Conservation (phyloP, 164 flowering plant species). For the Cinnamomum micranthum region DNA sequence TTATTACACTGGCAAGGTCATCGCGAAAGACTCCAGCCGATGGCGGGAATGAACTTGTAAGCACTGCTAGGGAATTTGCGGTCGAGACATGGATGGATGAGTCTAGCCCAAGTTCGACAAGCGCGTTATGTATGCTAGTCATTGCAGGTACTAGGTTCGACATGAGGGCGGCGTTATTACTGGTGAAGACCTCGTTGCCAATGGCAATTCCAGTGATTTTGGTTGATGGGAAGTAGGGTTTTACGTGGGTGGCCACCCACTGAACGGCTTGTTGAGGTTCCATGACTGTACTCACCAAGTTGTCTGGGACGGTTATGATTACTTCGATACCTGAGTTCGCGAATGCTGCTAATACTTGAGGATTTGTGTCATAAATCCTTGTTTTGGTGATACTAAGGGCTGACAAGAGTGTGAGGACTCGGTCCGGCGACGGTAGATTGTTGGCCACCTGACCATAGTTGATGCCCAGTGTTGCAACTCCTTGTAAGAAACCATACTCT, state of each 20-base stretch:
- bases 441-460: conserved; percentile 90
- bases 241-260: conserved; percentile 66
- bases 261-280: conserved; percentile 71
- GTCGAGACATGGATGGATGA: conserved; percentile 63
- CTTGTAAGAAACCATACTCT: conserved; percentile 32
- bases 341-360: conserved; percentile 64
- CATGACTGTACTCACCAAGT: conserved; percentile 32
- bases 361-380: conserved; percentile 91
- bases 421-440: conserved; percentile 73
- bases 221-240: conserved; percentile 73
- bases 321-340: conserved; percentile 70
- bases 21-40: conserved; percentile 62
- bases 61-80: conserved; percentile 56
- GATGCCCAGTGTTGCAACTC: conserved; percentile 60
- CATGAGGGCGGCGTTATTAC: conserved; percentile 35
- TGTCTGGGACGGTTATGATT: conserved; percentile 67
- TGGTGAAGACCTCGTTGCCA: conserved; percentile 75
- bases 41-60: conserved; percentile 65
- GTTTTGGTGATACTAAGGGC: conserved; percentile 56
- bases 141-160: conserved; percentile 58
- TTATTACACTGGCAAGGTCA: conserved; percentile 45
- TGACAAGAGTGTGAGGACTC: conserved; percentile 48
- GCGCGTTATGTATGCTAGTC: conserved; percentile 50
- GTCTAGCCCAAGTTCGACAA: conserved; percentile 55
- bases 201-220: conserved; percentile 72